Evolutionary conservation across 2,329 filamentous ascomycete genomes (phyloP), one percentile per base, ranked within the genome.

Genomic region (Penicillium sumatraense): DNA sequence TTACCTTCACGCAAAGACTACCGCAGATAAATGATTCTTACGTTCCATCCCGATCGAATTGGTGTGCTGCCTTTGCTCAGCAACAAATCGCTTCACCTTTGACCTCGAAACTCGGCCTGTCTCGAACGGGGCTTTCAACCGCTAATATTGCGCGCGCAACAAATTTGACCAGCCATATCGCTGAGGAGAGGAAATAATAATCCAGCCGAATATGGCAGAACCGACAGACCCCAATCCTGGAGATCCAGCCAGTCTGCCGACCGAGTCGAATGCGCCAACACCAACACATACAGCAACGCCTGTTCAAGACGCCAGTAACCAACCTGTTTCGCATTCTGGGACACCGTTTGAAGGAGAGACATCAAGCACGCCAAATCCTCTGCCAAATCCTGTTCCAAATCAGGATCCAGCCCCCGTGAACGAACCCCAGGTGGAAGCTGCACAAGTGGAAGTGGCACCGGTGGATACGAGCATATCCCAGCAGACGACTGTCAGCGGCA

Each of bases 21-120:
- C 46, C 59, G 57, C 51, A 50, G 60, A 66, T 66, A 66, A 65
- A 66, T 66, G 63, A 65, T 66, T 65, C 62, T 57, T 49, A 54
- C 52, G 42, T 60, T 47, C 41, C 51, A 55, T 31, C 54, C 53
- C 59, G 56, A 57, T 54, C 62, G 56, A 65, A 56, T 57, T 60
- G 62, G 62, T 64, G 59, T 65, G 57, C 51, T 58, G 58, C 58
- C 57, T 60, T 49, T 59, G 49, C 61, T 60, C 56, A 58, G 60
- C 57, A 49, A 58, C 54, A 62, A 64, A 46, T 56, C 54, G 49
- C 53, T 58, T 51, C 50, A 47, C 50, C 60, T 65, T 63, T 66
- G 63, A 66, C 62, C 59, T 55, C 31, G 36, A 59, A 46, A 42
- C 26, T 51, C 56, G 54, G 54, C 44, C 47, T 54, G 33, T 41